Percentiles rank a stretch among this genome's conserved stretches.
phyloP scores from a whole-genome alignment of 768 basidiomycete species.

The Lentinula edodes region DNA sequence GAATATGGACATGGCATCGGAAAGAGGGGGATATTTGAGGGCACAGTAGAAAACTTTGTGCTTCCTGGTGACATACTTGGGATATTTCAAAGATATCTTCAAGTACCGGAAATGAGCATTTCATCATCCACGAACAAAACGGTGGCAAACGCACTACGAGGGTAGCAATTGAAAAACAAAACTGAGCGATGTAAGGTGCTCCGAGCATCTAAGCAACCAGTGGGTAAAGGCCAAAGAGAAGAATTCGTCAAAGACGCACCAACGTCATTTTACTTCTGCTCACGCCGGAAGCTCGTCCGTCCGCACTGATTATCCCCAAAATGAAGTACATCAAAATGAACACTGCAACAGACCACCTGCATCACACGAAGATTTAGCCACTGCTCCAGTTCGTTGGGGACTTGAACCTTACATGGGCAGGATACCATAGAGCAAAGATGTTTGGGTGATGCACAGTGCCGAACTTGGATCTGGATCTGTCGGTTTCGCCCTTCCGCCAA shows the following conservation, averaged over 20 bases:
- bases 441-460: conserved; percentile 37
- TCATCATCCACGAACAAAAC: not conserved
- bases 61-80: conserved; percentile 19
- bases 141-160: conserved; percentile 18
- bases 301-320: conserved; percentile 17
- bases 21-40: conserved; percentile 14
- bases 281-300: conserved; percentile 10
- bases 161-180: conserved; percentile 23
- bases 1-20: not conserved
- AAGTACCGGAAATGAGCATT: not conserved
- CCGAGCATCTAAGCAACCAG: conserved; percentile 23
- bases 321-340: conserved; percentile 29
- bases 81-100: conserved; percentile 20
- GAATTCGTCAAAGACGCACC: conserved; percentile 12
- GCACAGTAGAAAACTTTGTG: conserved; percentile 24
- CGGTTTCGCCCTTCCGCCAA: conserved; percentile 28
- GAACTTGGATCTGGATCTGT: conserved; percentile 28
- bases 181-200: conserved; percentile 26
- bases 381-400: not conserved
- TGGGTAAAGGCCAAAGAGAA: not conserved
- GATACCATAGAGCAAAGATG: conserved; percentile 34
- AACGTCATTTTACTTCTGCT: conserved; percentile 16
- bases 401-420: conserved; percentile 28
- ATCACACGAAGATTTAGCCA: not conserved
- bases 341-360: conserved; percentile 32